A percentile compares a stretch with the other conserved stretches of the same genome.
phyloP scores from a whole-genome alignment of 2,329 filamentous ascomycete genomes.

The Pyricularia grisea region DNA sequence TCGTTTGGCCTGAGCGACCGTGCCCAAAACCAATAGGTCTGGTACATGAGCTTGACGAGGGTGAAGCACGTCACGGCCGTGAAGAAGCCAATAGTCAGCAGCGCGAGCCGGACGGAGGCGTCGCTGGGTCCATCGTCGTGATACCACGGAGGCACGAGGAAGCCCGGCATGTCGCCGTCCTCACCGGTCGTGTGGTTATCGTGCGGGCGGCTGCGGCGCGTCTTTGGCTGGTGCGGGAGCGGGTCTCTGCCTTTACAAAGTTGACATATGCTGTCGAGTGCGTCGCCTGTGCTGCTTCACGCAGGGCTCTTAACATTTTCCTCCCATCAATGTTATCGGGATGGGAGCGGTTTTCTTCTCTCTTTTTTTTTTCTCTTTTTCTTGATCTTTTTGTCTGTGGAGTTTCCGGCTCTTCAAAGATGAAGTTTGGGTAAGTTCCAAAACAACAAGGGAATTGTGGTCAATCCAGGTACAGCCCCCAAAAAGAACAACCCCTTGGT shows the following conservation, averaged over 20 bases:
- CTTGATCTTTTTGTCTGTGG: too few relatives aligned
- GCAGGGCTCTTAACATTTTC: neutral
- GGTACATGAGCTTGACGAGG: neutral
- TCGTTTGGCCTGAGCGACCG: neutral
- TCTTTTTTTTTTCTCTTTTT: neutral
- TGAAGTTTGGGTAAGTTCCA: too few relatives aligned
- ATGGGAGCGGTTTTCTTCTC: neutral
- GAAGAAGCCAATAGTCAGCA: neutral
- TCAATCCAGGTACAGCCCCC: too few relatives aligned
- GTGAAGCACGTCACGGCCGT: slow-evolving; percentile 8
- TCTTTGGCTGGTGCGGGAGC: neutral
- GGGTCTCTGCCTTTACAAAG: neutral
- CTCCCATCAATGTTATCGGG: neutral
- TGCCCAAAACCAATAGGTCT: neutral
- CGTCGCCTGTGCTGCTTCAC: neutral
- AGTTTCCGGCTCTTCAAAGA: too few relatives aligned
- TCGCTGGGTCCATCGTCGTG: neutral
- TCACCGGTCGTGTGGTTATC: neutral
- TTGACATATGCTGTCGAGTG: neutral
- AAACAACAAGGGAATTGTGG: too few relatives aligned
- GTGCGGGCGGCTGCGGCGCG: too few relatives aligned
- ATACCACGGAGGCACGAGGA: neutral
- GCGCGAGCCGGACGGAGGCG: neutral
- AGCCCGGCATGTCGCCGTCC: neutral
- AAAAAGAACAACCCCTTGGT: too few relatives aligned